Evolutionary conservation across 257 asterid genomes (phyloP).

Genomic region (Solanum neorickii): DNA sequence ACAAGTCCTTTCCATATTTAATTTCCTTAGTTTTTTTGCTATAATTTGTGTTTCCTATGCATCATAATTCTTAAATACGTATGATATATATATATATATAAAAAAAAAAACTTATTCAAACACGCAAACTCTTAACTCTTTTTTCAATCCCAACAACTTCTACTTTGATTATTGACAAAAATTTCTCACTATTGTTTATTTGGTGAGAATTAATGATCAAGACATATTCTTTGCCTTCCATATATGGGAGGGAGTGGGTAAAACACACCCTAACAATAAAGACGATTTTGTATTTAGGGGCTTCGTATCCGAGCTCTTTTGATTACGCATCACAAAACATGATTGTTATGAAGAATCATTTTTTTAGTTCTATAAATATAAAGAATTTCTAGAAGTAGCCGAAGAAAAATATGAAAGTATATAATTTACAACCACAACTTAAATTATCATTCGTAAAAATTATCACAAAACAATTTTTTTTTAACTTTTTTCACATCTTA

Average conservation of each 20-base stretch:
- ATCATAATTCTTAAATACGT: background rate
- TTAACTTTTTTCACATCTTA: background rate
- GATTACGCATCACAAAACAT: background rate
- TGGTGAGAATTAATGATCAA: background rate
- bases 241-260: background rate
- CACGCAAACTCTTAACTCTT: background rate
- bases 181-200: background rate
- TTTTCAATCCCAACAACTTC: background rate
- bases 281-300: background rate
- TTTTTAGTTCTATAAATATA: too few species aligned
- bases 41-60: background rate
- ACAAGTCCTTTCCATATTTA: background rate
- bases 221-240: background rate
- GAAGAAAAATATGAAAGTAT: too few species aligned
- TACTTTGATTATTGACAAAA: background rate
- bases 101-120: background rate
- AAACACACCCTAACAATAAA: too few species aligned
- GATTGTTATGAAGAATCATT: too few species aligned
- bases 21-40: background rate
- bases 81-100: background rate
- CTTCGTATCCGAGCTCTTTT: background rate
- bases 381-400: too few species aligned
- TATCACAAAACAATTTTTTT: background rate
- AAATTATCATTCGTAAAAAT: background rate
- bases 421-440: too few species aligned